Evolutionary conservation across 2,329 filamentous ascomycete species (phyloP).

Genomic region (Fusarium nodosum): DNA sequence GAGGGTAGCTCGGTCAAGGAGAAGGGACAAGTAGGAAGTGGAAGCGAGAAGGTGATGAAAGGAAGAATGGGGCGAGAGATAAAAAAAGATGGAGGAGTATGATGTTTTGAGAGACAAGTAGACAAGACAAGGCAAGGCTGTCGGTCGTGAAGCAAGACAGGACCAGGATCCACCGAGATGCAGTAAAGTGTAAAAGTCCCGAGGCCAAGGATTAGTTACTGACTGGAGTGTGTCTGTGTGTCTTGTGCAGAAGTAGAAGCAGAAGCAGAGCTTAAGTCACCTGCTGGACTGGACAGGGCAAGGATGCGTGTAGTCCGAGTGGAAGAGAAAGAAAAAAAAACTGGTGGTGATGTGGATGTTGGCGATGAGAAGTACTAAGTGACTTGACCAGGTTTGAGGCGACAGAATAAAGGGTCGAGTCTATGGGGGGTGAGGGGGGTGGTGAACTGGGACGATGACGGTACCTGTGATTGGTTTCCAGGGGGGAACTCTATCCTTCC

Average conservation of each 20-base stretch:
- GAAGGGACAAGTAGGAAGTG: slow-evolving; percentile 40
- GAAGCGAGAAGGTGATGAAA: slow-evolving; percentile 9
- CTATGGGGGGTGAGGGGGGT: neutral
- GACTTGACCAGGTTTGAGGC: slow-evolving; percentile 20
- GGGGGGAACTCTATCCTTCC: neutral
- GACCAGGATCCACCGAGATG: slow-evolving; percentile 41
- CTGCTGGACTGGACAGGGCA: neutral
- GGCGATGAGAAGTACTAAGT: slow-evolving; percentile 8
- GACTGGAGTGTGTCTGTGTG: neutral
- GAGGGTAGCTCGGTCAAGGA: slow-evolving; percentile 47
- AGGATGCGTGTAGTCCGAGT: neutral
- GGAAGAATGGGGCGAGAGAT: slow-evolving; percentile 39
- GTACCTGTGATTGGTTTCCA: slow-evolving; percentile 24
- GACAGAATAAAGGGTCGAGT: slow-evolving; percentile 41
- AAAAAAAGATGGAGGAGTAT: slow-evolving; percentile 37
- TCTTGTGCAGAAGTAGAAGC: neutral
- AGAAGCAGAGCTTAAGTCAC: neutral
- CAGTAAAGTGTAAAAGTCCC: slow-evolving; percentile 34
- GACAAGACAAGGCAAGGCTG: slow-evolving; percentile 27
- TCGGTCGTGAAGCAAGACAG: slow-evolving; percentile 18
- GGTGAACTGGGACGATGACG: slow-evolving; percentile 16
- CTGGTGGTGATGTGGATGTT: slow-evolving; percentile 26
- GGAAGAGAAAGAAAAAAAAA: slow-evolving; percentile 17
- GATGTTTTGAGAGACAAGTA: slow-evolving; percentile 29
- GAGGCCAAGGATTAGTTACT: slow-evolving; percentile 24